Conservation (phyloP, 164 flowering plant species). For the Santalum album region DNA sequence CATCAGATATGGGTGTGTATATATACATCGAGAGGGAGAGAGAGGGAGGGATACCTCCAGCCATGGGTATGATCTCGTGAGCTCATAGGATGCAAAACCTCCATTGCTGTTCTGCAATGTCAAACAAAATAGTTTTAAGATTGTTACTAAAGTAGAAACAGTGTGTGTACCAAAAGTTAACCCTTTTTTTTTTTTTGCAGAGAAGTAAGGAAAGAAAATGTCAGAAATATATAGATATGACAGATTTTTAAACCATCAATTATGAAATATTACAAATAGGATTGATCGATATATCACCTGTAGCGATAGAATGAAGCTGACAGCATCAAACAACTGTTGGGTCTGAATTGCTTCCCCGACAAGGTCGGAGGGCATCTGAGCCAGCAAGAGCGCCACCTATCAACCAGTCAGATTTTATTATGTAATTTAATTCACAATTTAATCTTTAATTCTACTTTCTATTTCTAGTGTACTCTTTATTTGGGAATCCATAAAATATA, state of each 20-base stretch:
- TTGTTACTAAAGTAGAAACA: no score
- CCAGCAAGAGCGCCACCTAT: conserved; percentile 29
- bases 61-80: conserved; percentile 48
- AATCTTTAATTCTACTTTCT: no score
- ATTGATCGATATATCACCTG: conserved; percentile 21
- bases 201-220: no score
- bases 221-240: no score
- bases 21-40: not conserved
- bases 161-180: no score
- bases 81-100: conserved; percentile 55
- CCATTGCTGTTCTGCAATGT: conserved; percentile 36
- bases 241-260: no score
- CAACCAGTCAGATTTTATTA: conserved; percentile 1
- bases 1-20: not conserved
- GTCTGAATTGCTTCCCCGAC: conserved; percentile 33
- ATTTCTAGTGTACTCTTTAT: no score
- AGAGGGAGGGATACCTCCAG: conserved; percentile 23
- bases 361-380: conserved; percentile 20
- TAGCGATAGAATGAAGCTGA: conserved; percentile 33
- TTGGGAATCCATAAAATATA: no score
- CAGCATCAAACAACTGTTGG: conserved; percentile 30
- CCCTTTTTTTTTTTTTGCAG: no score
- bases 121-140: no score
- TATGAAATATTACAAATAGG: no score
- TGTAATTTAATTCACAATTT: no score